These are phyloP conservation scores for Macrophomina phaseolina DNA, from an alignment of 2,329 filamentous ascomycete genomes.

Conservation along the genomic window DNA sequence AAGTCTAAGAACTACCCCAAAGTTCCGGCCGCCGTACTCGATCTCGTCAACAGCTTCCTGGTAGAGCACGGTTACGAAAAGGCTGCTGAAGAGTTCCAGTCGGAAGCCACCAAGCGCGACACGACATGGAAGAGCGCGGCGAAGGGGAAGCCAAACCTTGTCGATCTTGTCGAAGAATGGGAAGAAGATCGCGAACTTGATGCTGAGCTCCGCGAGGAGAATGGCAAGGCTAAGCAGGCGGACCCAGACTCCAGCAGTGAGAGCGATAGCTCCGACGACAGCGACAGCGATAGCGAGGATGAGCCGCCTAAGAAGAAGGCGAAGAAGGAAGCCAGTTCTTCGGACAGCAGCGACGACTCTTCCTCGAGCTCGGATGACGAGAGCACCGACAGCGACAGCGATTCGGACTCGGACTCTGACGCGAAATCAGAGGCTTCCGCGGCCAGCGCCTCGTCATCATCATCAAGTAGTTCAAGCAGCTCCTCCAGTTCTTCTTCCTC, in stretches of 20 bases:
- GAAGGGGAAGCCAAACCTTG: conserved; percentile 34
- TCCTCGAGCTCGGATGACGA: conserved; percentile 27
- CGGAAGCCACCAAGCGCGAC: conserved; percentile 26
- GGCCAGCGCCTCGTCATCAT: background rate
- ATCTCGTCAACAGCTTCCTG: conserved; percentile 44
- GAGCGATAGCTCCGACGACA: conserved; percentile 30
- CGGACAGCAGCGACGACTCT: conserved; percentile 30
- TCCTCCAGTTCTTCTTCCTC: conserved; percentile 5
- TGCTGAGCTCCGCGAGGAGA: conserved; percentile 13
- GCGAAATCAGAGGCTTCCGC: conserved; percentile 16
- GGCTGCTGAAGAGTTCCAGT: conserved; percentile 38
- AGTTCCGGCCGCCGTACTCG: conserved; percentile 36
- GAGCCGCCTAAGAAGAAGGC: conserved; percentile 33
- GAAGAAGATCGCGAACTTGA: conserved; percentile 26
- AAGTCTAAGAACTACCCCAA: conserved; percentile 29
- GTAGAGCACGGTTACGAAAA: conserved; percentile 41
- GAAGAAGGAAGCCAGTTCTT: conserved; percentile 34
- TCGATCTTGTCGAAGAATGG: conserved; percentile 39
- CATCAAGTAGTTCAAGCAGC: conserved; percentile 10
- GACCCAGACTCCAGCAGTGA: conserved; percentile 23
- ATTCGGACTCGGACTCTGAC: conserved; percentile 18
- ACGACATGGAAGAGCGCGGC: conserved; percentile 24
- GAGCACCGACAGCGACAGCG: conserved; percentile 14
- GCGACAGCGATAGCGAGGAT: conserved; percentile 26
- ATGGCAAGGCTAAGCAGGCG: conserved; percentile 1